phyloP scores from a whole-genome alignment of 768 basidiomycete species.

The Pulveroboletus sp. region DNA sequence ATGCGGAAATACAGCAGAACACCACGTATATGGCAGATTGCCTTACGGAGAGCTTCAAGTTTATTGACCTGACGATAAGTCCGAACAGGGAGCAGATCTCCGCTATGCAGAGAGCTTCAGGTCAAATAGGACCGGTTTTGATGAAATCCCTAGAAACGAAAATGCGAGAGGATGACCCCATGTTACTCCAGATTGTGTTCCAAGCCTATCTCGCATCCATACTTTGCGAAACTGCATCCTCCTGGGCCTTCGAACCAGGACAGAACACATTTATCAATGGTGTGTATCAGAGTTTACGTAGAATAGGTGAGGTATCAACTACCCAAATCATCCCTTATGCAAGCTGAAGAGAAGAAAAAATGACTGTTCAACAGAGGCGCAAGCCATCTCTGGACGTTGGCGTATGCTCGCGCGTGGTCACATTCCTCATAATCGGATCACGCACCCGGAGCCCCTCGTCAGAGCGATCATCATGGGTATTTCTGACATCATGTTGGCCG shows the following conservation, averaged over 20 bases:
- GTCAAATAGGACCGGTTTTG: neutral
- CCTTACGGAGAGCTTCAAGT: neutral
- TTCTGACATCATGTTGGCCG: neutral
- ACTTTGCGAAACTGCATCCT: neutral
- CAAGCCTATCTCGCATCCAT: neutral
- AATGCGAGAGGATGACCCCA: neutral
- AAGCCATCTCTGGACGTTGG: constrained; percentile 11
- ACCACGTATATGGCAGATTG: neutral
- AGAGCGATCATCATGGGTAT: neutral
- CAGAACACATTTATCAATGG: neutral
- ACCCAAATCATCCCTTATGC: neutral
- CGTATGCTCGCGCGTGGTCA: neutral
- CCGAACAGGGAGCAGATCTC: neutral
- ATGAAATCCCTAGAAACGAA: neutral
- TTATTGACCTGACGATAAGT: neutral
- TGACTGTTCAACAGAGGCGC: constrained; percentile 4
- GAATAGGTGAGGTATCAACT: neutral
- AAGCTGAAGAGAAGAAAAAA: neutral
- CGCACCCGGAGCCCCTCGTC: neutral
- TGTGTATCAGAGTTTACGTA: neutral
- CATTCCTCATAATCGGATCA: neutral
- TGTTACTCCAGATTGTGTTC: neutral
- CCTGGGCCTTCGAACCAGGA: neutral
- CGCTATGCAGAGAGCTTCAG: neutral
- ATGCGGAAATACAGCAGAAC: neutral